Evolutionary conservation across 1,284 basidiomycete species (phyloP), one percentile per base, ranked within the genome.

Genomic region (Chalciporus sp.): DNA sequence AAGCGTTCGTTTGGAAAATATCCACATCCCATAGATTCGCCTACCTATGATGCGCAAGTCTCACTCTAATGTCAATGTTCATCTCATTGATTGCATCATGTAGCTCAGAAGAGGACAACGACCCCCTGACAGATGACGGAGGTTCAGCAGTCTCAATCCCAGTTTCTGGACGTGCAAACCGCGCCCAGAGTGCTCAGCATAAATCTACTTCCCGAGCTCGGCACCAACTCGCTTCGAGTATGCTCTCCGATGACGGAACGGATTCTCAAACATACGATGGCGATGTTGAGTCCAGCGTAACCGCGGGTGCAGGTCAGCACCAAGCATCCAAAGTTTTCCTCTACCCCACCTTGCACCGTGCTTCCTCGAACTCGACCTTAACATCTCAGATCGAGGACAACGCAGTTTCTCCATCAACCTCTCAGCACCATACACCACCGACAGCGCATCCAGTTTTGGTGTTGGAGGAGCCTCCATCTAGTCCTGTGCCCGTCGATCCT

Each of bases 221-320:
- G 56, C 83, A 84, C 66, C 81, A 82, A 53, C 76, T 82, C n/a
- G 83, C 79, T 11, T 74, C 78, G 41, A 76, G 75, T 54, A 61
- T 87, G 55, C 69, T 85, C 52, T 85, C 82, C 19, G 87, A 89
- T 60, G 88, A 88, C 48, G 86, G 88, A 53, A 79, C 88, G 10
- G 90, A 92, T 65, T 89, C 86, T 0, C 88, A 88, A 29, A 95
- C 92, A 0, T 95, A 95, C 69, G 92, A 95, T 65, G 93, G 93
- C 41, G 93, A 95, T 72, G 78, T 95, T 55, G 93, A 95, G 69
- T 88, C 84, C 47, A 86, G 82, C 65, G 83, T 87, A 6, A 88
- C 83, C n/a, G 81, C 76, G 37, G 76, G 78, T 31, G 72, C 72
- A 11, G 74, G 77, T 42, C 68, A 71, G 45, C 70, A 64, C 44